phyloP scores from a whole-genome alignment of 768 basidiomycete genomes.

The Panellus pusillus region DNA sequence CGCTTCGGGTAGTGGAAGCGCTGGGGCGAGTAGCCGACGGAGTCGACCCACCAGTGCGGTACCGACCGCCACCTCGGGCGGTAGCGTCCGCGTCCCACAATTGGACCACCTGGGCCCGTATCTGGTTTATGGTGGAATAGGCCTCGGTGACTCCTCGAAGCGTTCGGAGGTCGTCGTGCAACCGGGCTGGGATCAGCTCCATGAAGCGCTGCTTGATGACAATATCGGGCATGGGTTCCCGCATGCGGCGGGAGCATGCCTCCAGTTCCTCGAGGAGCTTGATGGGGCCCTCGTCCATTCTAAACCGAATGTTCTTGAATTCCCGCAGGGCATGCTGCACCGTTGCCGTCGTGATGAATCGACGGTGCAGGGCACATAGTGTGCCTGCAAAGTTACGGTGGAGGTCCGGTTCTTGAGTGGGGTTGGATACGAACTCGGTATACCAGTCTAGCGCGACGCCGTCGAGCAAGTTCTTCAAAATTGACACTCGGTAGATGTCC shows the following conservation, averaged over 20 bases:
- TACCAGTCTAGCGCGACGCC: slow-evolving; percentile 3
- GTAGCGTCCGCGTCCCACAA: neutral
- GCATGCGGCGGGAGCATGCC: neutral
- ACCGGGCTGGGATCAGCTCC: neutral
- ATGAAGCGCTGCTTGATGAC: neutral
- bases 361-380: neutral
- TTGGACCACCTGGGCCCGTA: neutral
- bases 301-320: neutral
- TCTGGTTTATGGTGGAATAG: neutral
- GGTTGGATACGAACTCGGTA: neutral
- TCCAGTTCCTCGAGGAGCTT: neutral
- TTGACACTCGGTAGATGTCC: neutral
- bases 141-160: neutral
- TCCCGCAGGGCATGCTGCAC: neutral
- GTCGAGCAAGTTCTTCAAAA: neutral
- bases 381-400: neutral
- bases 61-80: too few species aligned
- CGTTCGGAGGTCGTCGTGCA: neutral
- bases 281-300: neutral
- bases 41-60: too few species aligned
- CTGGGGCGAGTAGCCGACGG: too few species aligned
- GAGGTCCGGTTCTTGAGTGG: neutral
- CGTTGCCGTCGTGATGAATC: neutral
- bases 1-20: too few species aligned
- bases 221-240: neutral